Conservation (phyloP, 345 rosid species). For the Jatropha curcas region DNA sequence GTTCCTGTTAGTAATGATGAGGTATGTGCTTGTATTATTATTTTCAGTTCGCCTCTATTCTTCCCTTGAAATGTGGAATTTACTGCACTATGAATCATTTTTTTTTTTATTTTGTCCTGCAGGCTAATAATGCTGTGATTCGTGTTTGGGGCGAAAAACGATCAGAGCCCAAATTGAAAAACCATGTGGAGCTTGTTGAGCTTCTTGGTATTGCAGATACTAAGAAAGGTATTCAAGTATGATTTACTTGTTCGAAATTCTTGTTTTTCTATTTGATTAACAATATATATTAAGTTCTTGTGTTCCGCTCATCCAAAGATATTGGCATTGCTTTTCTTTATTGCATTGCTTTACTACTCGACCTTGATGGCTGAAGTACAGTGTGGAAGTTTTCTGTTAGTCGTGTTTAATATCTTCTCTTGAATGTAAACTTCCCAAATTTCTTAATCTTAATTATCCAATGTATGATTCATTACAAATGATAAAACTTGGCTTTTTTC, state of each 20-base stretch:
- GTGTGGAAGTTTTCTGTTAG: background rate
- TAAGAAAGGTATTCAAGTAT: conserved; percentile 55
- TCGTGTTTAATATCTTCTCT: background rate
- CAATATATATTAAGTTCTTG: background rate
- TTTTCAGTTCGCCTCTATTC: background rate
- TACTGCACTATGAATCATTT: background rate
- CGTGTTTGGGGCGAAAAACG: conserved; percentile 67
- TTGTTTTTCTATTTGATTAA: background rate
- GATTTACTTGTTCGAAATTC: background rate
- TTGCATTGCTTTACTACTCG: background rate
- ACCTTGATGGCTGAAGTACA: background rate
- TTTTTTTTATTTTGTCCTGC: background rate
- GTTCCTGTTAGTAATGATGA: conserved; percentile 76
- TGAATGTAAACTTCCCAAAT: background rate
- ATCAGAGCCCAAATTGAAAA: conserved; percentile 55
- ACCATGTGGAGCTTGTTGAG: conserved; percentile 94
- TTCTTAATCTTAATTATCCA: background rate
- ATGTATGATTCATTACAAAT: no score
- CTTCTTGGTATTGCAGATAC: conserved; percentile 75
- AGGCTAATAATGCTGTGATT: conserved; percentile 71
- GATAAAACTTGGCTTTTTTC: no score
- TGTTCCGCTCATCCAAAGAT: background rate
- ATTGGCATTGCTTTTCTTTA: no score
- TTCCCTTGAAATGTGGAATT: background rate
- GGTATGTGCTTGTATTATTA: conserved; percentile 32